These are phyloP conservation scores for Primulina huaijiensis DNA, from an alignment of 257 asterid genomes.

Conservation along the genomic window DNA sequence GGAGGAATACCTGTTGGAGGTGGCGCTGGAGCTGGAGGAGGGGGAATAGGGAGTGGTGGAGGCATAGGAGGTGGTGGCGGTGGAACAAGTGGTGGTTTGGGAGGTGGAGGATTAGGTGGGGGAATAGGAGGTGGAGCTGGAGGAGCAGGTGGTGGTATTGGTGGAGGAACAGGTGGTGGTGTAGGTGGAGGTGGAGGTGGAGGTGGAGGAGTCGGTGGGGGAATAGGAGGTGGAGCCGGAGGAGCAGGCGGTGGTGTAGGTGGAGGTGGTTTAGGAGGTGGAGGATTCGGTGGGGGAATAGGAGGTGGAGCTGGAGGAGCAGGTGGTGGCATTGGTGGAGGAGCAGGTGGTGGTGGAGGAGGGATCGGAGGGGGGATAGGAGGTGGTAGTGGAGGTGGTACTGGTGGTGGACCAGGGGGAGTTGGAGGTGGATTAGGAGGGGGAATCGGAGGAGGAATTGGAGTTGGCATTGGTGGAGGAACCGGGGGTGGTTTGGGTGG, in stretches of 20 bases:
- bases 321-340: not conserved
- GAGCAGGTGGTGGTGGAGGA: too few relatives aligned
- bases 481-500: constrained; percentile 11
- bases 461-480: not conserved
- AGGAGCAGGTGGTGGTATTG: constrained; percentile 7
- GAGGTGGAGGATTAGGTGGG: not conserved
- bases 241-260: constrained; percentile 12
- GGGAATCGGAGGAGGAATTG: constrained; percentile 4
- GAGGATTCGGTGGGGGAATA: constrained; percentile 4
- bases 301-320: constrained; percentile 22
- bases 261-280: constrained; percentile 22
- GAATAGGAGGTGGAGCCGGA: constrained; percentile 21
- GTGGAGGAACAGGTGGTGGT: constrained; percentile 19
- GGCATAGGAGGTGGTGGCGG: constrained; percentile 14
- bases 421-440: constrained; percentile 21
- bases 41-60: constrained; percentile 18
- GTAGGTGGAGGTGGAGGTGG: not conserved
- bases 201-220: constrained; percentile 24
- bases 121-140: constrained; percentile 22
- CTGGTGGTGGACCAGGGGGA: constrained; percentile 6
- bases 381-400: too few relatives aligned
- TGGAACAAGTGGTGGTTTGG: constrained; percentile 9
- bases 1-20: constrained; percentile 7
- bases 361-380: too few relatives aligned
- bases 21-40: constrained; percentile 24